Evolutionary conservation across 257 asterid species (phyloP).

Genomic region (Leptodermis oblonga): DNA sequence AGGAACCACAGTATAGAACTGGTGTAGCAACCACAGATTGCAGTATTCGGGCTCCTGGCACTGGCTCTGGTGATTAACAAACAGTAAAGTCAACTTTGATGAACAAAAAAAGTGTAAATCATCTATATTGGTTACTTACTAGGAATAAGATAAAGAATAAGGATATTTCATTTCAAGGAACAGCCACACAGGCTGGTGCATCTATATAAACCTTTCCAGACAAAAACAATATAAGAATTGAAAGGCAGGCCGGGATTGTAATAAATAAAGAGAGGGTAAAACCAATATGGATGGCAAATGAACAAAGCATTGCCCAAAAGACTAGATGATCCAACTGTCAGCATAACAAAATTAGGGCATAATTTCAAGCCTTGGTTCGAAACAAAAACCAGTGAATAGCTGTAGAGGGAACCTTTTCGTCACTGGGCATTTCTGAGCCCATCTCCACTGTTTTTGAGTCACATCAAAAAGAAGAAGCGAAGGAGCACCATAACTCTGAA

Average conservation of each 20-base stretch:
- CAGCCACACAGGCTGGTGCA: conserved; percentile 29
- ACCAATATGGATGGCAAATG: neutral
- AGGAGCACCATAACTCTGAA: conserved; percentile 88
- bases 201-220: conserved; percentile 31
- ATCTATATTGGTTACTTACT: neutral
- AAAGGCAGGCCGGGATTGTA: conserved; percentile 11
- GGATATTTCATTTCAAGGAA: conserved; percentile 21
- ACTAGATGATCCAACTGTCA: neutral
- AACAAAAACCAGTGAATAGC: conserved; percentile 92
- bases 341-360: conserved; percentile 42
- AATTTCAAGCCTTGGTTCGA: conserved; percentile 78
- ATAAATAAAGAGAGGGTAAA: conserved; percentile 11
- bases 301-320: neutral
- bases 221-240: conserved; percentile 17
- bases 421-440: conserved; percentile 93
- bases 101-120: neutral
- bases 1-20: too few species aligned
- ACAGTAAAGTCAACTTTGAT: neutral
- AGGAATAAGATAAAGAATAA: conserved; percentile 21
- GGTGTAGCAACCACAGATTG: neutral
- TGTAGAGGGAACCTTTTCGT: conserved; percentile 87
- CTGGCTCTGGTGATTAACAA: neutral
- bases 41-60: neutral
- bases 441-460: conserved; percentile 66
- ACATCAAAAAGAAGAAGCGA: conserved; percentile 70